These are phyloP conservation scores for Lasiodiplodia theobromae DNA, from an alignment of 2,329 filamentous ascomycete genomes.

Conservation along the genomic window DNA sequence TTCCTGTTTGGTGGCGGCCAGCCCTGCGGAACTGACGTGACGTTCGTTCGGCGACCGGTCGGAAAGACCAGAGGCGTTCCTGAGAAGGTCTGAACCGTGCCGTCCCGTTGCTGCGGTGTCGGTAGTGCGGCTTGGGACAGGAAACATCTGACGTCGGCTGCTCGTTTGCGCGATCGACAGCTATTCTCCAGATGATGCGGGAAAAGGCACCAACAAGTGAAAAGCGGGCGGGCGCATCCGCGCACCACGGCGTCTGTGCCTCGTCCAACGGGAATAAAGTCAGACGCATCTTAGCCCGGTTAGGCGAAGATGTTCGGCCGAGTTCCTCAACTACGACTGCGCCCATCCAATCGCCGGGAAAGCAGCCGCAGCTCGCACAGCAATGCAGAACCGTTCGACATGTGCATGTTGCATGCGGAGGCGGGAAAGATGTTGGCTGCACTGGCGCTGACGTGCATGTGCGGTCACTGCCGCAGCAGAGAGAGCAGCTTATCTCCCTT, in stretches of 20 bases:
- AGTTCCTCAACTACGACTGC: background rate
- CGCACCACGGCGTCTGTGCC: background rate
- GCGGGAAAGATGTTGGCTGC: background rate
- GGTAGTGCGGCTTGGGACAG: background rate
- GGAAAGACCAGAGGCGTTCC: background rate
- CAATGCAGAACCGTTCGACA: constrained; percentile 8
- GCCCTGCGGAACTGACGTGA: background rate
- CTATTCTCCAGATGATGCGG: background rate
- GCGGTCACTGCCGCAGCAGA: background rate
- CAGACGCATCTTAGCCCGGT: background rate
- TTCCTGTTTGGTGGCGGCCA: constrained; percentile 3
- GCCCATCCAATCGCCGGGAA: background rate
- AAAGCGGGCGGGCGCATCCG: background rate
- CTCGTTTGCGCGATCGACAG: background rate
- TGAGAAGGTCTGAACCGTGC: background rate
- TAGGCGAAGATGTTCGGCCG: background rate
- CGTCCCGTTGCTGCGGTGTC: constrained; percentile 1
- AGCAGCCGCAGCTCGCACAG: background rate
- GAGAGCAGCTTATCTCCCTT: background rate
- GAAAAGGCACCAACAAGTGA: no score
- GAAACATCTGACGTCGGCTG: background rate
- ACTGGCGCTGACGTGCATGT: constrained; percentile 19
- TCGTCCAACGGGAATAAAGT: background rate
- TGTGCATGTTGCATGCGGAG: constrained; percentile 9
- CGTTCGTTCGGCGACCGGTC: background rate